Conservation (phyloP, 2,329 filamentous ascomycete species). For the Xylariaceae sp. region DNA sequence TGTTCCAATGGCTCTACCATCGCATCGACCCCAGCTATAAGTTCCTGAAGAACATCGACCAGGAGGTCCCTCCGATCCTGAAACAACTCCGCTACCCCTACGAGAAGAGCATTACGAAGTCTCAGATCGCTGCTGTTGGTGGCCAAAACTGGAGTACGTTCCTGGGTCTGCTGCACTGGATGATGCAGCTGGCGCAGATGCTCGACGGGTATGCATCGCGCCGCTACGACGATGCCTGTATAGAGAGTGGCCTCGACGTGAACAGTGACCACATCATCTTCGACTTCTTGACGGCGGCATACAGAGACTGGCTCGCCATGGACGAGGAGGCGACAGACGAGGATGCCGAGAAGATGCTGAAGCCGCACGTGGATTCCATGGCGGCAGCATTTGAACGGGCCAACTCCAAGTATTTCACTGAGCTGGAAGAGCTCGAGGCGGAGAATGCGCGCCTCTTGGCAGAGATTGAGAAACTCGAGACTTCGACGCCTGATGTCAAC, state of each 20-base stretch:
- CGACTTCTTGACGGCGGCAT: constrained; percentile 82
- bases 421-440: constrained; percentile 78
- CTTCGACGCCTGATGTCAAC: constrained; percentile 75
- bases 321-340: constrained; percentile 84
- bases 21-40: constrained; percentile 90
- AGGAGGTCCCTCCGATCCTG: constrained; percentile 85
- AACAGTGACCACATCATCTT: constrained; percentile 90
- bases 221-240: constrained; percentile 83
- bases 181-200: constrained; percentile 97
- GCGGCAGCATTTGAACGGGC: constrained; percentile 77
- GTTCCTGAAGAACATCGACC: constrained; percentile 91
- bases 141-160: constrained; percentile 97
- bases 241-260: constrained; percentile 82
- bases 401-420: constrained; percentile 78
- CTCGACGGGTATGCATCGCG: constrained; percentile 75
- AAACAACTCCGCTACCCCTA: constrained; percentile 94
- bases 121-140: constrained; percentile 87
- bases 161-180: constrained; percentile 90
- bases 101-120: constrained; percentile 93
- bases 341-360: constrained; percentile 70
- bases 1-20: constrained; percentile 97
- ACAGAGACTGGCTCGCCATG: constrained; percentile 89
- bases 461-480: constrained; percentile 85
- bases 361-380: constrained; percentile 84
- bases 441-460: constrained; percentile 76